Evolutionary conservation across 495 filamentous ascomycete genomes (phyloP).

Genomic region (Penicillium salamii): DNA sequence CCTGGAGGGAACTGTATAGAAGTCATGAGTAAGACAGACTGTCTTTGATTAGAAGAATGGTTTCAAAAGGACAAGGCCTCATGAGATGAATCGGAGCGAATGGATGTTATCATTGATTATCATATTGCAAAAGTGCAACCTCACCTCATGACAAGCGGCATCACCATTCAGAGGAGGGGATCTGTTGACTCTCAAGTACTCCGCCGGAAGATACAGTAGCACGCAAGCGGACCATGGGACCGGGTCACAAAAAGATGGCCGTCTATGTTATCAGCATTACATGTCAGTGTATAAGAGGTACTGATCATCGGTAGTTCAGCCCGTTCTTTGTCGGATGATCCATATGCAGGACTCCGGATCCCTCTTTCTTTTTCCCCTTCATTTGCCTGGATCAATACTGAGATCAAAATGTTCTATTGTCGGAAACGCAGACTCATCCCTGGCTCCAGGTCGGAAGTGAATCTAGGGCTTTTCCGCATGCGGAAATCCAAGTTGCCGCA

Average conservation of each 20-base stretch:
- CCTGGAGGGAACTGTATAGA: slow-evolving; percentile 15
- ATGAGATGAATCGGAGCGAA: slow-evolving; percentile 9
- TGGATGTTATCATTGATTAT: slow-evolving; percentile 7
- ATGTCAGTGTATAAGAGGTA: slow-evolving; percentile 15
- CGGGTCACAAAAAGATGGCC: slow-evolving; percentile 25
- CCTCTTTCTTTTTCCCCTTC: neutral
- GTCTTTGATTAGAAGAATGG: slow-evolving; percentile 12
- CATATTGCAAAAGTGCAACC: slow-evolving; percentile 16
- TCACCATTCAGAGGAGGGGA: slow-evolving; percentile 14
- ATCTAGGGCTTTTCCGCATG: slow-evolving; percentile 26
- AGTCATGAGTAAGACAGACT: slow-evolving; percentile 14
- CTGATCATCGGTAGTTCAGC: slow-evolving; percentile 12
- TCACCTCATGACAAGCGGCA: slow-evolving; percentile 22
- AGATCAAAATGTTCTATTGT: slow-evolving; percentile 13
- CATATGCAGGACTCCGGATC: slow-evolving; percentile 17
- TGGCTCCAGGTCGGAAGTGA: slow-evolving; percentile 15
- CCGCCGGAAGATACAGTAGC: slow-evolving; percentile 20
- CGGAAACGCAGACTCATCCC: slow-evolving; percentile 4
- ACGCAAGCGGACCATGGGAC: slow-evolving; percentile 46
- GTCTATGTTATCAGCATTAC: slow-evolving; percentile 37
- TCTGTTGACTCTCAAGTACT: slow-evolving; percentile 36
- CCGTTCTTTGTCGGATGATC: slow-evolving; percentile 25
- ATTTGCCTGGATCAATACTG: slow-evolving; percentile 5
- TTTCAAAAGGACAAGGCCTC: slow-evolving; percentile 8
- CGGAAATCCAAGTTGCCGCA: slow-evolving; percentile 27